Evolutionary conservation across 306 rosid genomes (phyloP).

Genomic region (Alnus glutinosa): DNA sequence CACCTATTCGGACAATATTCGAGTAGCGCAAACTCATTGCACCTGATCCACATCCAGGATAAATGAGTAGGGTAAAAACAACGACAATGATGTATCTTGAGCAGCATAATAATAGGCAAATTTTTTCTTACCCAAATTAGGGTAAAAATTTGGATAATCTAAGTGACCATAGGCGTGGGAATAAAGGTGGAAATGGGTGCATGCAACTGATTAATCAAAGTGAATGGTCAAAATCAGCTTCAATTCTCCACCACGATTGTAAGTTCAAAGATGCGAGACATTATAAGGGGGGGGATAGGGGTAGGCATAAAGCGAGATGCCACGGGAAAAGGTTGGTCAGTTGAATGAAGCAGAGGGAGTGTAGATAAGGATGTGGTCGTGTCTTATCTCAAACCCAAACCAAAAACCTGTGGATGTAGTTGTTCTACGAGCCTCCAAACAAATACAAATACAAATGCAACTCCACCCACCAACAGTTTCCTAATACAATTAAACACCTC

Average conservation of each 20-base stretch:
- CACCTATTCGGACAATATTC: no score
- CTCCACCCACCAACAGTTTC: not conserved
- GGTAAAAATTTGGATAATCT: no score
- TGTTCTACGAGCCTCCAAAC: conserved; percentile 21
- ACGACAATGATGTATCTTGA: no score
- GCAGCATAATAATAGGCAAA: not conserved
- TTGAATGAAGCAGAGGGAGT: conserved; percentile 51
- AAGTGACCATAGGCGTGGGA: not conserved
- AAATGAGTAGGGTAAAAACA: no score
- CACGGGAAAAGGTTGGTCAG: conserved; percentile 26
- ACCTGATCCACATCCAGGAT: no score
- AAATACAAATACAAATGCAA: not conserved
- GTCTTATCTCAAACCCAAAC: conserved; percentile 24
- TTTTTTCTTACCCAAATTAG: not conserved
- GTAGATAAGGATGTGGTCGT: conserved; percentile 52
- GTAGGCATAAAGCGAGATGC: not conserved
- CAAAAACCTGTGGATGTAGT: conserved; percentile 23
- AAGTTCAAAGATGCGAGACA: not conserved
- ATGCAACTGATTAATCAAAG: not conserved
- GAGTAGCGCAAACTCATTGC: no score
- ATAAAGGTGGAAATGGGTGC: not conserved
- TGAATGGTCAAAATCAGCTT: not conserved
- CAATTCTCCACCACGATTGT: conserved; percentile 2
- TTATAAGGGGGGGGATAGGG: not conserved
- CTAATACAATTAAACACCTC: not conserved